These are phyloP conservation scores for Colletotrichum paranaense DNA, from an alignment of 2,329 filamentous ascomycete species.

Conservation along the genomic window DNA sequence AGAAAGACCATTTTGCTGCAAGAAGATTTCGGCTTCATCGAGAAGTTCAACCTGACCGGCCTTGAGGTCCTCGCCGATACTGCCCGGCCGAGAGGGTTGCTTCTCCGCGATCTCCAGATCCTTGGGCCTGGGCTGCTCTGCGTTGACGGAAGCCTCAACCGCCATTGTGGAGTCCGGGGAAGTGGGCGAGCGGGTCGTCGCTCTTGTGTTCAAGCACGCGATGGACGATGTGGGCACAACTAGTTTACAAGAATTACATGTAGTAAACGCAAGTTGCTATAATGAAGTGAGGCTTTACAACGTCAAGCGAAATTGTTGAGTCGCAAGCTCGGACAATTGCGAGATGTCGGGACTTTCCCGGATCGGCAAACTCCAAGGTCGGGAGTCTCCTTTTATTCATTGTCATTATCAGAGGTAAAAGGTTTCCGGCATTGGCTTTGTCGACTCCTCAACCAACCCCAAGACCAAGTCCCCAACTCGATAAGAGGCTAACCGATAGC, in stretches of 20 bases:
- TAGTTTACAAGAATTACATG: neutral
- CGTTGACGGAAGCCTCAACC: conserved; percentile 15
- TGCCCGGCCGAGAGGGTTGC: neutral
- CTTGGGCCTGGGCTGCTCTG: conserved; percentile 9
- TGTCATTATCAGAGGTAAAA: neutral
- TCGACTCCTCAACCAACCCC: neutral
- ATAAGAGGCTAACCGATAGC: conserved; percentile 2
- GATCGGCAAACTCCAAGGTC: neutral
- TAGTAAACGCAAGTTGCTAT: neutral
- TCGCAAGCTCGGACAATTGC: neutral
- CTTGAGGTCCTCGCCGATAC: conserved; percentile 15
- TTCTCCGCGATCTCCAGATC: conserved; percentile 28
- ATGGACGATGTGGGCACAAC: conserved; percentile 2
- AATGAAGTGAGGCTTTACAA: neutral
- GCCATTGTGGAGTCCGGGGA: conserved; percentile 23
- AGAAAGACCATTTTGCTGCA: conserved; percentile 58
- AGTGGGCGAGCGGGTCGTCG: conserved; percentile 7
- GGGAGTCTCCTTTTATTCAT: conserved; percentile 13
- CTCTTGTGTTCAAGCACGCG: neutral
- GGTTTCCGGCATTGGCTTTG: neutral
- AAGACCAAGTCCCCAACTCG: neutral
- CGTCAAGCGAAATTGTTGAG: neutral
- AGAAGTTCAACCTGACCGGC: conserved; percentile 44
- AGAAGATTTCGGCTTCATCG: conserved; percentile 60
- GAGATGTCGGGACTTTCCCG: neutral